These are phyloP conservation scores for Kluyveromyces sp. DNA, from an alignment of 1,139 yeast species.

Conservation along the genomic window DNA sequence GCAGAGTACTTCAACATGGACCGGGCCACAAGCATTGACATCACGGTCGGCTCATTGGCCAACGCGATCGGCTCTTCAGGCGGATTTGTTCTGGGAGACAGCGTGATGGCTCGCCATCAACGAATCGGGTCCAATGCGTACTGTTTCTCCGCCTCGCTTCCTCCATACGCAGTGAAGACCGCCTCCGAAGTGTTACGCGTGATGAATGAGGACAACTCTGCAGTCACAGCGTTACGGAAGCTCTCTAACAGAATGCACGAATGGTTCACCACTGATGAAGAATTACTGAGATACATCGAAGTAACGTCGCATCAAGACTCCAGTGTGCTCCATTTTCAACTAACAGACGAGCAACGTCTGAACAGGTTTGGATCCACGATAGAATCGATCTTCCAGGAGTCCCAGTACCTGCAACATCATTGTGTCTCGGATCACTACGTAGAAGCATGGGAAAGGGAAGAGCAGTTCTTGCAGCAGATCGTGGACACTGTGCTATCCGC, in stretches of 20 bases:
- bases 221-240: slow-evolving; percentile 32
- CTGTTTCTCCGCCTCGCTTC: slow-evolving; percentile 90
- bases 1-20: slow-evolving; percentile 62
- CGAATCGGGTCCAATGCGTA: slow-evolving; percentile 84
- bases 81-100: slow-evolving; percentile 86
- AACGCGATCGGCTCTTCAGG: slow-evolving; percentile 83
- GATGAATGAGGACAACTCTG: slow-evolving; percentile 35
- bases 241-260: slow-evolving; percentile 36
- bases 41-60: slow-evolving; percentile 84
- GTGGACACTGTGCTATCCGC: slow-evolving; percentile 49
- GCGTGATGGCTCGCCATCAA: slow-evolving; percentile 85
- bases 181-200: slow-evolving; percentile 52
- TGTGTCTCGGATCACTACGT: slow-evolving; percentile 29
- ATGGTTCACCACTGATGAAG: slow-evolving; percentile 32
- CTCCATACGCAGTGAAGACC: slow-evolving; percentile 83
- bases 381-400: slow-evolving; percentile 24
- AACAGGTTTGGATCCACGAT: slow-evolving; percentile 25
- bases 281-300: slow-evolving; percentile 36
- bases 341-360: slow-evolving; percentile 37
- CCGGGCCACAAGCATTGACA: slow-evolving; percentile 55
- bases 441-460: slow-evolving; percentile 51
- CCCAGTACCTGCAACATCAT: slow-evolving; percentile 26
- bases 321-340: slow-evolving; percentile 60
- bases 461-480: slow-evolving; percentile 54
- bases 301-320: slow-evolving; percentile 55